A percentile compares a stretch with the other conserved stretches of the same genome.
phyloP scores from a whole-genome alignment of 2,329 filamentous ascomycete species.

The Trichoderma afroharzianum region DNA sequence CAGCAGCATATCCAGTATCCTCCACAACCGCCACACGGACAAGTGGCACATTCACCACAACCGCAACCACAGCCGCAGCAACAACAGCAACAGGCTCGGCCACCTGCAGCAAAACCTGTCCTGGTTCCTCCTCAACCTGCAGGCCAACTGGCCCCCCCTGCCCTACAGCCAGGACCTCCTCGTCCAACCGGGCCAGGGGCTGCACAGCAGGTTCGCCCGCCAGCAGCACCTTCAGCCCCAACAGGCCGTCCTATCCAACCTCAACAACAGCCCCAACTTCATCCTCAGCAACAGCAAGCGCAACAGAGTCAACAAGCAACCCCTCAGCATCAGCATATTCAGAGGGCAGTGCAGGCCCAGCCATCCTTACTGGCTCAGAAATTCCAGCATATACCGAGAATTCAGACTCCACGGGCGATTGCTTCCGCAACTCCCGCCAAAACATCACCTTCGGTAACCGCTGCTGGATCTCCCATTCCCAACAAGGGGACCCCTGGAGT shows the following conservation, averaged over 20 bases:
- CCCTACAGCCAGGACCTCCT: slow-evolving; percentile 33
- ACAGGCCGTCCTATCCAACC: slow-evolving; percentile 33
- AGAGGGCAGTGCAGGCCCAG: slow-evolving; percentile 4
- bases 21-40: slow-evolving; percentile 19
- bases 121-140: slow-evolving; percentile 35
- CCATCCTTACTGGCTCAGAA: slow-evolving; percentile 16
- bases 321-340: slow-evolving; percentile 2
- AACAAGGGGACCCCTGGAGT: slow-evolving; percentile 2
- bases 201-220: slow-evolving; percentile 28
- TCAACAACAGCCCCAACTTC: slow-evolving; percentile 24
- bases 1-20: slow-evolving; percentile 22
- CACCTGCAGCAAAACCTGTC: slow-evolving; percentile 28
- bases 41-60: slow-evolving; percentile 22
- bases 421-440: slow-evolving; percentile 30
- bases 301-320: slow-evolving; percentile 6
- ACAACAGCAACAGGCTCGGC: slow-evolving; percentile 23
- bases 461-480: slow-evolving; percentile 25
- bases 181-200: slow-evolving; percentile 24
- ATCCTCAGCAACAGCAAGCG: slow-evolving; percentile 19
- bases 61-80: background rate
- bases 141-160: slow-evolving; percentile 34
- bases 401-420: slow-evolving; percentile 28
- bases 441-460: slow-evolving; percentile 21
- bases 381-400: slow-evolving; percentile 18
- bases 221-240: slow-evolving; percentile 33